These are phyloP conservation scores for Apiospora marii DNA, from an alignment of 2,329 filamentous ascomycete genomes.

Conservation along the genomic window DNA sequence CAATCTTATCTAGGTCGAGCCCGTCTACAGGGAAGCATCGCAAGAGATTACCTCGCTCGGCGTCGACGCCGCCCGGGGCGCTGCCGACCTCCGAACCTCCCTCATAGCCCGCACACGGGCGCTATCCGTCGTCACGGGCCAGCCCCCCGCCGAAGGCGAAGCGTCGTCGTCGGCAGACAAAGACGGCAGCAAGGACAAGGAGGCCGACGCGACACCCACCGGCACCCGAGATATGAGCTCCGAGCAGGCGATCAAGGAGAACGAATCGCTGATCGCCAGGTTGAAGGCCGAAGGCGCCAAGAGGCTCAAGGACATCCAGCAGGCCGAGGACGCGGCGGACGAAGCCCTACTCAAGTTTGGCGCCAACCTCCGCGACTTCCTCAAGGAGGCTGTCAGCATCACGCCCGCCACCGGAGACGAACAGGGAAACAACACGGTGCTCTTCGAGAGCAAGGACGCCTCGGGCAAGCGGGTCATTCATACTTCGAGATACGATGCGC, in stretches of 20 bases:
- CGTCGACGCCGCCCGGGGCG: slow-evolving; percentile 82
- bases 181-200: slow-evolving; percentile 49
- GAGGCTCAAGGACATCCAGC: slow-evolving; percentile 86
- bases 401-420: slow-evolving; percentile 65
- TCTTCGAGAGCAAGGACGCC: slow-evolving; percentile 94
- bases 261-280: slow-evolving; percentile 75
- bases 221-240: slow-evolving; percentile 47
- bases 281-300: slow-evolving; percentile 81
- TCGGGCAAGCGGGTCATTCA: slow-evolving; percentile 93
- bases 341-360: slow-evolving; percentile 94
- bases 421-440: slow-evolving; percentile 66
- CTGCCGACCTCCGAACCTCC: slow-evolving; percentile 73
- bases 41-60: slow-evolving; percentile 84
- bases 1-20: slow-evolving; percentile 68
- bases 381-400: slow-evolving; percentile 89
- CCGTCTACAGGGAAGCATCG: slow-evolving; percentile 82
- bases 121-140: slow-evolving; percentile 67
- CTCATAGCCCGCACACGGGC: slow-evolving; percentile 78
- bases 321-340: slow-evolving; percentile 93
- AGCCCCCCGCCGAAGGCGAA: slow-evolving; percentile 37
- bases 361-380: slow-evolving; percentile 85
- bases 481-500: slow-evolving; percentile 91
- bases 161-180: slow-evolving; percentile 37
- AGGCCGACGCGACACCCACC: slow-evolving; percentile 54
- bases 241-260: slow-evolving; percentile 55